Evolutionary conservation across 192 early-diverging fungal species (phyloP).

Genomic region (Coemansia sp.): DNA sequence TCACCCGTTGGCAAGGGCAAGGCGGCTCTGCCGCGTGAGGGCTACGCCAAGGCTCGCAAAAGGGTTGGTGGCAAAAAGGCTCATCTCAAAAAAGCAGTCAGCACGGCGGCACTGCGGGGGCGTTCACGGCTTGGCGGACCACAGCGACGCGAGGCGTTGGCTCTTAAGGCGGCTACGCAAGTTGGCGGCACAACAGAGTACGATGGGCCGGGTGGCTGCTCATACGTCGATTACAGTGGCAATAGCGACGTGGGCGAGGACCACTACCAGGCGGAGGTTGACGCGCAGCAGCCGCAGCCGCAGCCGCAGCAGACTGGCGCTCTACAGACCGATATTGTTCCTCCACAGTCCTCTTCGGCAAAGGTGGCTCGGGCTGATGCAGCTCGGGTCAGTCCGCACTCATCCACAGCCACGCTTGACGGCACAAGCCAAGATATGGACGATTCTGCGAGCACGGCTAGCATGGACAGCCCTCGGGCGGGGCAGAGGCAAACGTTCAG

Average conservation of each 20-base stretch:
- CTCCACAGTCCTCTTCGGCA: background rate
- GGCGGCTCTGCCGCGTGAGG: slow-evolving; percentile 11
- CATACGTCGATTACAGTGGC: slow-evolving; percentile 54
- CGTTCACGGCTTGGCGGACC: slow-evolving; percentile 24
- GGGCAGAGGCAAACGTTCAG: slow-evolving; percentile 6
- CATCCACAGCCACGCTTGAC: slow-evolving; percentile 53
- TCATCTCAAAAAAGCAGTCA: slow-evolving; percentile 41
- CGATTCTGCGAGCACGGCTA: slow-evolving; percentile 46
- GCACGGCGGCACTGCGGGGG: slow-evolving; percentile 40
- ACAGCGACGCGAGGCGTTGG: slow-evolving; percentile 20
- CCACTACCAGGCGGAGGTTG: background rate
- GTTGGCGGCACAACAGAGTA: background rate
- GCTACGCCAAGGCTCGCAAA: slow-evolving; percentile 24
- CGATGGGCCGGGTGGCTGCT: slow-evolving; percentile 30
- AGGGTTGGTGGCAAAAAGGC: slow-evolving; percentile 25
- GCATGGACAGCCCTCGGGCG: slow-evolving; percentile 38
- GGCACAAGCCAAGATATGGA: slow-evolving; percentile 31
- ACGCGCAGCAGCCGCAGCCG: background rate
- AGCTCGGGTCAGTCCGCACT: slow-evolving; percentile 32
- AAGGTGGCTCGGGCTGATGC: slow-evolving; percentile 5
- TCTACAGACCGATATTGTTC: background rate
- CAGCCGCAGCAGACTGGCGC: background rate
- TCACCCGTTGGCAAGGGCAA: slow-evolving; percentile 23
- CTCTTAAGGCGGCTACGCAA: slow-evolving; percentile 8
- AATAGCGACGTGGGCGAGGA: slow-evolving; percentile 21